A percentile compares a stretch with the other conserved stretches of the same genome.
phyloP scores from a whole-genome alignment of 2,329 filamentous ascomycete genomes.

The Sporothrix euskadiensis region DNA sequence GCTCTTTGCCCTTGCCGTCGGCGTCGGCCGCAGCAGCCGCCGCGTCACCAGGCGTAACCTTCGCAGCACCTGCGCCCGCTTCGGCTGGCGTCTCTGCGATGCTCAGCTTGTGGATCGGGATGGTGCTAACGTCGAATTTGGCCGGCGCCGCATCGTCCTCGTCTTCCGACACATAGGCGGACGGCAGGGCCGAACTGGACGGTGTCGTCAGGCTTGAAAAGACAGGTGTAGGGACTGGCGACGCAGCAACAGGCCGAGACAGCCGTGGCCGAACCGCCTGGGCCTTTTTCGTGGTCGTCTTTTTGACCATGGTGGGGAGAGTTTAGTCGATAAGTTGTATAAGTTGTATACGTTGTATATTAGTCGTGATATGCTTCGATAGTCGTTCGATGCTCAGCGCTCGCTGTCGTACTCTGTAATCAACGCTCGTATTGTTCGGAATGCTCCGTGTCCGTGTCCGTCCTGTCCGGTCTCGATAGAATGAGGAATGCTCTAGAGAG shows the following conservation, averaged over 20 bases:
- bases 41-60: neutral
- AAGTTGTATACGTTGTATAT: neutral
- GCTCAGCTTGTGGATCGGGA: constrained; percentile 48
- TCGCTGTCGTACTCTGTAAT: neutral
- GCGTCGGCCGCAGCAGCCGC: neutral
- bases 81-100: constrained; percentile 40
- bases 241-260: constrained; percentile 38
- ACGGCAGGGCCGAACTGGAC: constrained; percentile 42
- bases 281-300: constrained; percentile 16
- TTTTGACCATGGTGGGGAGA: constrained; percentile 22
- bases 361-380: neutral
- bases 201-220: constrained; percentile 42
- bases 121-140: constrained; percentile 33
- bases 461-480: neutral
- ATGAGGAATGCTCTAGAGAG: constrained; percentile 43
- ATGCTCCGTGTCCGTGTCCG: neutral
- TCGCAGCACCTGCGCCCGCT: no score
- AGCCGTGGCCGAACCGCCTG: constrained; percentile 35
- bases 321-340: no score
- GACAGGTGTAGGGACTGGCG: constrained; percentile 38
- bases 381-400: neutral
- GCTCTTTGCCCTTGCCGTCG: constrained; percentile 10
- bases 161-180: constrained; percentile 43
- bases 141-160: constrained; percentile 45
- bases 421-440: neutral